Conservation (phyloP, 371 early-diverging fungal genomes). For the Mortierella sp. region DNA sequence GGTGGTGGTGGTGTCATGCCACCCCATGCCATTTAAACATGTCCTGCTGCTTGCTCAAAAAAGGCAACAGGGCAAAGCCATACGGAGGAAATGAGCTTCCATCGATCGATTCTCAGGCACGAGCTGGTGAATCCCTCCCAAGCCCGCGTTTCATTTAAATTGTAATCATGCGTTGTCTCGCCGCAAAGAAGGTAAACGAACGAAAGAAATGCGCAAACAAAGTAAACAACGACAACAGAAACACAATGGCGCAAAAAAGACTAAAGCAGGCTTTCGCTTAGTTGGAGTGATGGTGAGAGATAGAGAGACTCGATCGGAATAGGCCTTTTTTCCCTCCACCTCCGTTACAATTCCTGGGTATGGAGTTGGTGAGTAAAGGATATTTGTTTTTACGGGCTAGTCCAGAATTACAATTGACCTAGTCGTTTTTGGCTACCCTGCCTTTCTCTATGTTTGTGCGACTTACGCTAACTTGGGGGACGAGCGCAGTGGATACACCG, state of each 20-base stretch:
- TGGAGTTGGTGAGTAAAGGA: not conserved
- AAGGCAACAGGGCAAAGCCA: no score
- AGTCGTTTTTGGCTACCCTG: not conserved
- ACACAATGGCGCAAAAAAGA: not conserved
- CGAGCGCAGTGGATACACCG: not conserved
- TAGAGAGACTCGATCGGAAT: not conserved
- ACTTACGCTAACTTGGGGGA: constrained; percentile 3
- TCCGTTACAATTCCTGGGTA: not conserved
- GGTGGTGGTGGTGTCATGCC: not conserved
- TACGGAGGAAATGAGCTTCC: no score
- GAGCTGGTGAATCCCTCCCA: not conserved
- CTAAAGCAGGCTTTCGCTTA: not conserved
- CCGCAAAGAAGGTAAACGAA: not conserved
- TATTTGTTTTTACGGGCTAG: no score
- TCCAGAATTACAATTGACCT: no score
- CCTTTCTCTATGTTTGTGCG: not conserved
- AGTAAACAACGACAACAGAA: not conserved
- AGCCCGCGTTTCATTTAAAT: not conserved
- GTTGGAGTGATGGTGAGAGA: not conserved
- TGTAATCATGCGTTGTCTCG: not conserved
- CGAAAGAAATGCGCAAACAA: not conserved
- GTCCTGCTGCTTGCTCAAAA: no score
- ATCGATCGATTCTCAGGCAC: constrained; percentile 4
- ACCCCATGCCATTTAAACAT: no score
- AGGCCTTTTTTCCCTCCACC: not conserved